Percentiles rank a stretch among this genome's conserved stretches.
These are phyloP conservation scores for Candida vaughaniae DNA, from an alignment of 805 yeast species.

Conservation along the genomic window DNA sequence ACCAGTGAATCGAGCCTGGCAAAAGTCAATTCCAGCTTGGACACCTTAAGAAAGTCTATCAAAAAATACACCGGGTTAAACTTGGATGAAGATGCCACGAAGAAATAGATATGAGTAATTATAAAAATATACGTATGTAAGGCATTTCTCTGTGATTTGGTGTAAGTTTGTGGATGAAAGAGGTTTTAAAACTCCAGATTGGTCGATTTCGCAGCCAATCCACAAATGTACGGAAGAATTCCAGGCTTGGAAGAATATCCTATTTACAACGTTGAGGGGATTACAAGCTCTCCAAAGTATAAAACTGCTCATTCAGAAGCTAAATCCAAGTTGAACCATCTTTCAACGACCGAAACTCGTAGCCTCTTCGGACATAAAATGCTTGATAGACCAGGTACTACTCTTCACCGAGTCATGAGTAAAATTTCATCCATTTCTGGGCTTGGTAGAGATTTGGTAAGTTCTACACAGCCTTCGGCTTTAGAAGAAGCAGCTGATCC, in stretches of 20 bases:
- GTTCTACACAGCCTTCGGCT: no score
- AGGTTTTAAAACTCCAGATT: neutral
- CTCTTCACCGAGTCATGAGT: no score
- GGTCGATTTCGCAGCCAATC: neutral
- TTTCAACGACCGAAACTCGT: no score
- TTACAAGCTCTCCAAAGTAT: no score
- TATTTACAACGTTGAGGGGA: no score
- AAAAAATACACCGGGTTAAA: conserved; percentile 67
- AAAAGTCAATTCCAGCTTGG: conserved; percentile 34
- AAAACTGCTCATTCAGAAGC: no score
- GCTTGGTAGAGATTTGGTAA: no score
- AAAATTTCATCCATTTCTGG: no score
- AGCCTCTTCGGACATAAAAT: neutral
- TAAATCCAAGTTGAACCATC: no score
- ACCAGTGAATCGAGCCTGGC: conserved; percentile 40
- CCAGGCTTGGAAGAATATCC: neutral
- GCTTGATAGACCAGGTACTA: neutral
- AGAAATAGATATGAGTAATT: conserved; percentile 36
- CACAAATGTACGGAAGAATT: neutral
- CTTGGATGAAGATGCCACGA: conserved; percentile 57
- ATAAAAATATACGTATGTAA: neutral
- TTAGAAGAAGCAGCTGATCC: neutral
- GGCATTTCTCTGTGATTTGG: no score
- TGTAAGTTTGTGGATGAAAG: neutral
- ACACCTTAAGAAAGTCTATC: conserved; percentile 42